Evolutionary conservation across 148 eudicot genomes (phyloP).

Genomic region (Talinum fruticosum): DNA sequence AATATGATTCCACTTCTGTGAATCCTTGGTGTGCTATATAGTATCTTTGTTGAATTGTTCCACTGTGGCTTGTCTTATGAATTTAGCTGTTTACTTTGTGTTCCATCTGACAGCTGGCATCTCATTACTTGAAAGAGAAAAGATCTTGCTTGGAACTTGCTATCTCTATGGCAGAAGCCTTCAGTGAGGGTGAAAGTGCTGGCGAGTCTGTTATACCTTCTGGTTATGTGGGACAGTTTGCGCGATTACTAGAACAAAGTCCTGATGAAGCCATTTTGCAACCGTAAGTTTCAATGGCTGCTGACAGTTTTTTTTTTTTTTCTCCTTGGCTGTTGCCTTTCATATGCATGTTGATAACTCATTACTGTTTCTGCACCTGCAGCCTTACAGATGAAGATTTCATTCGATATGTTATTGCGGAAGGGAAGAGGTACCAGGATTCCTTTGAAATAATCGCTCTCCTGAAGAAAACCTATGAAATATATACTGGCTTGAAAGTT

Average conservation of each 20-base stretch:
- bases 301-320: neutral
- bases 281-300: slow-evolving; percentile 51
- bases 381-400: slow-evolving; percentile 91
- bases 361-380: slow-evolving; percentile 27
- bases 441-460: slow-evolving; percentile 90
- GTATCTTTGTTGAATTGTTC: neutral
- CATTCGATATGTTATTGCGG: slow-evolving; percentile 58
- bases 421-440: slow-evolving; percentile 92
- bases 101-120: slow-evolving; percentile 63
- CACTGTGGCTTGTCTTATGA: neutral
- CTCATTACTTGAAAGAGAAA: slow-evolving; percentile 84
- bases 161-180: slow-evolving; percentile 64
- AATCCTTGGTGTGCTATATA: neutral
- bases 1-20: neutral
- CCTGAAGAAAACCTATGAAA: slow-evolving; percentile 72
- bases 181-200: slow-evolving; percentile 44
- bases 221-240: slow-evolving; percentile 81
- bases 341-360: slow-evolving; percentile 10
- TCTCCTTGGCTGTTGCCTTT: neutral
- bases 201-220: slow-evolving; percentile 83
- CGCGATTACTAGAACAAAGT: slow-evolving; percentile 72
- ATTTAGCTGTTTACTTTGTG: neutral
- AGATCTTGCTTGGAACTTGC: slow-evolving; percentile 70
- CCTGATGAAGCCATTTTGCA: slow-evolving; percentile 56
- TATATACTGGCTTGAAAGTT: slow-evolving; percentile 58